A percentile compares a stretch with the other conserved stretches of the same genome.
These are phyloP conservation scores for Komagataella populi DNA, from an alignment of 805 yeast species.

Conservation along the genomic window DNA sequence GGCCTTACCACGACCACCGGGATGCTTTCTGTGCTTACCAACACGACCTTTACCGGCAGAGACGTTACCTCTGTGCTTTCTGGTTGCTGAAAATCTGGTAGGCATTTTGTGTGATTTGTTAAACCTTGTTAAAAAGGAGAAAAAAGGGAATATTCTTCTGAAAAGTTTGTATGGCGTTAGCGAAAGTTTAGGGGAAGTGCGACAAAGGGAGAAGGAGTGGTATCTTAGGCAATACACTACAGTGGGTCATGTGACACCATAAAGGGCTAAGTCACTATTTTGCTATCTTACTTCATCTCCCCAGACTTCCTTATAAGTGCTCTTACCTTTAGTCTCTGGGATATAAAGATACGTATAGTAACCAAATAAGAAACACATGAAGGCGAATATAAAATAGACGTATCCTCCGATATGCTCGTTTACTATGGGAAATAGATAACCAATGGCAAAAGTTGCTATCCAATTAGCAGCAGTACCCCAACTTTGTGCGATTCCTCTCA, in stretches of 20 bases:
- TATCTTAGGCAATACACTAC: neutral
- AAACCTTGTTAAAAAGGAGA: neutral
- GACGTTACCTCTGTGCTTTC: conserved; percentile 99
- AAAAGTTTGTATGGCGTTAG: neutral
- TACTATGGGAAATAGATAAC: conserved; percentile 66
- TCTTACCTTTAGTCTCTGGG: conserved; percentile 70
- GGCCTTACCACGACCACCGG: conserved; percentile 99
- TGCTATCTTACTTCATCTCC: conserved; percentile 6
- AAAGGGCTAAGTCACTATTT: neutral
- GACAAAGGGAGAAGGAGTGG: neutral
- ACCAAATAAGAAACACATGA: conserved; percentile 35
- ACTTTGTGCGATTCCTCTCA: conserved; percentile 81
- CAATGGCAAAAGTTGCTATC: conserved; percentile 77
- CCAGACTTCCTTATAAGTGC: conserved; percentile 61
- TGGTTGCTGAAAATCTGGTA: conserved; percentile 97
- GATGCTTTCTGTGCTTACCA: conserved; percentile 99
- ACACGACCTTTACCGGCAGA: conserved; percentile 99
- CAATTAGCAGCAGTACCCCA: conserved; percentile 88
- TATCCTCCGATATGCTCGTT: conserved; percentile 59
- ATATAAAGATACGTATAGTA: conserved; percentile 30
- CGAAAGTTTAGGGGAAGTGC: neutral
- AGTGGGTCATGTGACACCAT: neutral
- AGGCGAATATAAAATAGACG: conserved; percentile 62
- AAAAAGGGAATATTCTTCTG: neutral
- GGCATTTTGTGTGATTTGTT: conserved; percentile 52